phyloP scores from a whole-genome alignment of 768 basidiomycete genomes.

The Ephemerocybe angulata region DNA sequence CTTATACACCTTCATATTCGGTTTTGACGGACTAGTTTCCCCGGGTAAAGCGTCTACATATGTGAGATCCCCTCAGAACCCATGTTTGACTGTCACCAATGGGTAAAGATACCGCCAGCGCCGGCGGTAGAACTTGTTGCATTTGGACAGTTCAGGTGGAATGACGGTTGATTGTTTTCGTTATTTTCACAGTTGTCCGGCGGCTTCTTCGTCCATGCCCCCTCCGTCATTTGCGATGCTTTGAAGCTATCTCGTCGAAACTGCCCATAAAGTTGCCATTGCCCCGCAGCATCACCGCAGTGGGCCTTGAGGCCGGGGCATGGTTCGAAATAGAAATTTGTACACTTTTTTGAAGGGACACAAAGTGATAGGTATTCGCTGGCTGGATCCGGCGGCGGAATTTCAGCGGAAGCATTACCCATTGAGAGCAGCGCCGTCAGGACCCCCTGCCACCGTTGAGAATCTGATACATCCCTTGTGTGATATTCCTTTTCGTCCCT shows the following conservation, averaged over 20 bases:
- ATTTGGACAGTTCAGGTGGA: too few species aligned
- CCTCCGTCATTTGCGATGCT: too few species aligned
- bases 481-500: slow-evolving; percentile 24
- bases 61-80: too few species aligned
- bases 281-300: not conserved
- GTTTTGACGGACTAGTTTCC: too few species aligned
- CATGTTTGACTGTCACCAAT: too few species aligned
- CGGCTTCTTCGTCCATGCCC: too few species aligned
- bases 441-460: slow-evolving; percentile 1
- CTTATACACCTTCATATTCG: too few species aligned
- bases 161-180: too few species aligned
- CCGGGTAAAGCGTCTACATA: too few species aligned
- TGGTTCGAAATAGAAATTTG: not conserved
- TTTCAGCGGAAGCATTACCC: slow-evolving; percentile 15
- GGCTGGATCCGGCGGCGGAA: slow-evolving; percentile 22
- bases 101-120: too few species aligned
- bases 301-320: not conserved
- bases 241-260: not conserved
- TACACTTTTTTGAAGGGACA: not conserved
- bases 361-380: slow-evolving; percentile 2
- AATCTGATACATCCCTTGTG: slow-evolving; percentile 6
- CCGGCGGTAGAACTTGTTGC: too few species aligned
- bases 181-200: too few species aligned
- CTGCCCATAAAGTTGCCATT: not conserved
- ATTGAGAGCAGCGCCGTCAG: slow-evolving; percentile 11